Evolutionary conservation across 1,284 basidiomycete species (phyloP).

Genomic region (Puccinia hordei): DNA sequence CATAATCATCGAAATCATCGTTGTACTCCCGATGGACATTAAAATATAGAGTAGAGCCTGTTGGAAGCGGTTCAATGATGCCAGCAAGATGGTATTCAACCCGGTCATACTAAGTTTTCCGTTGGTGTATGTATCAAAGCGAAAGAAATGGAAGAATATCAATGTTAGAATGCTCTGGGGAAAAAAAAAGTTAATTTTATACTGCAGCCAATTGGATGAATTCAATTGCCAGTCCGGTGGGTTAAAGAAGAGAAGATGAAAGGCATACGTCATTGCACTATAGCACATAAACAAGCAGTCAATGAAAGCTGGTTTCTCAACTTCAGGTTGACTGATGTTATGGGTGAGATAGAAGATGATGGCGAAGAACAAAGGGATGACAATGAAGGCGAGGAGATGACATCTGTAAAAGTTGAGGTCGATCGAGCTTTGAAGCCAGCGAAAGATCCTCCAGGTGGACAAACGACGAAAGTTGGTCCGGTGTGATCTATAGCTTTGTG

Average conservation of each 20-base stretch:
- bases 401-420: conserved; percentile 43
- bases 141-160: not conserved
- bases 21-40: conserved; percentile 58
- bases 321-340: not conserved
- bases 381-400: conserved; percentile 42
- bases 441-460: not conserved
- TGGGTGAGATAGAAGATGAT: conserved; percentile 21
- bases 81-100: conserved; percentile 57
- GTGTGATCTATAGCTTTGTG: not conserved
- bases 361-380: conserved; percentile 42
- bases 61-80: conserved; percentile 56
- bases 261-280: conserved; percentile 57
- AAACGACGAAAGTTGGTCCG: not conserved
- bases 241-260: not conserved
- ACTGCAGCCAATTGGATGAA: no score
- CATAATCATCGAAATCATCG: conserved; percentile 58
- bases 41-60: conserved; percentile 59
- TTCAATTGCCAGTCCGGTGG: no score
- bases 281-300: conserved; percentile 58
- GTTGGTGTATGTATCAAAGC: not conserved
- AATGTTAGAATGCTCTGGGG: not conserved
- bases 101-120: conserved; percentile 55
- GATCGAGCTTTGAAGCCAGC: not conserved
- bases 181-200: not conserved
- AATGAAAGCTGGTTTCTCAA: conserved; percentile 55